Conservation (phyloP, 306 rosid genomes). For the Vigna unguiculata region DNA sequence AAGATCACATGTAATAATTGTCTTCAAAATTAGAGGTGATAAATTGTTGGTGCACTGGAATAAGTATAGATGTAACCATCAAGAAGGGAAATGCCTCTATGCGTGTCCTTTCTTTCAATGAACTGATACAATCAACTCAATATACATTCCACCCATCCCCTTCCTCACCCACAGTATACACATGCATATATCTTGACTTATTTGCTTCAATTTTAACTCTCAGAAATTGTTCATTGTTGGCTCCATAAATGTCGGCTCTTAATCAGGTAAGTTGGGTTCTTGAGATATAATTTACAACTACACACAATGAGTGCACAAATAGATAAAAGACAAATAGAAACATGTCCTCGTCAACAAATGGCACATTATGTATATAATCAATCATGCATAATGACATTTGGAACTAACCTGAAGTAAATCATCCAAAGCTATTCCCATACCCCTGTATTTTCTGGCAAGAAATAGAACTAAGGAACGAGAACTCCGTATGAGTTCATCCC, state of each 20-base stretch:
- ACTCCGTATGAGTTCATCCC: constrained; percentile 80
- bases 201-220: constrained; percentile 12
- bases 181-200: constrained; percentile 15
- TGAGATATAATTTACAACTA: constrained; percentile 1
- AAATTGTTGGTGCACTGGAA: constrained; percentile 10
- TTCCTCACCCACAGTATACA: not conserved
- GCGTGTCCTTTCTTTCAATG: not conserved
- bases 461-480: constrained; percentile 75
- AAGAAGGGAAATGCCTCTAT: constrained; percentile 3
- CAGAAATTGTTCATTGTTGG: constrained; percentile 25
- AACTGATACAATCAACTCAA: not conserved
- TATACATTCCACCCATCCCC: not conserved
- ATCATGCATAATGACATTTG: constrained; percentile 17
- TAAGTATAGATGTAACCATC: not conserved
- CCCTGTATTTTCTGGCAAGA: constrained; percentile 80
- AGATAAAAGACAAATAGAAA: constrained; percentile 10
- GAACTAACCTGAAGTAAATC: constrained; percentile 87
- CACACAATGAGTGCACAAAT: constrained; percentile 10
- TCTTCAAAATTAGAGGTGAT: not conserved
- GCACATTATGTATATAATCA: constrained; percentile 16
- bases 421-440: constrained; percentile 76
- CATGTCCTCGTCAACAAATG: constrained; percentile 10
- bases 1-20: not conserved
- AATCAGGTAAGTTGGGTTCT: constrained; percentile 20
- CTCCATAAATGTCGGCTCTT: not conserved